Percentiles rank a stretch among this genome's conserved stretches.
Evolutionary conservation across 2,329 filamentous ascomycete species (phyloP).

Genomic region (Neurospora sp.): DNA sequence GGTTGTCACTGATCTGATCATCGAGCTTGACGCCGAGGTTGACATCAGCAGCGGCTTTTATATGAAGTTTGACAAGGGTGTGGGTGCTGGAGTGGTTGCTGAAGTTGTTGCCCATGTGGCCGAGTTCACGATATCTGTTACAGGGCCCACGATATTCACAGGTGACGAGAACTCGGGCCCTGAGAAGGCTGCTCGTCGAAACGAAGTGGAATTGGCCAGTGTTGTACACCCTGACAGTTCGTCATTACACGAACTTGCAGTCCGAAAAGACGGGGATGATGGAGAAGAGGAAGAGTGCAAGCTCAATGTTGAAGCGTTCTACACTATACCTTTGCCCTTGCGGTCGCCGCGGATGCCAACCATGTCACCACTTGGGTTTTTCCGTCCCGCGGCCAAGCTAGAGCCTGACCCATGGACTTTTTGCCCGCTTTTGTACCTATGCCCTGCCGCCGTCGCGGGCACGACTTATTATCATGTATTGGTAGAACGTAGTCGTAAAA

Average conservation of each 20-base stretch:
- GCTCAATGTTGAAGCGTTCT: constrained; percentile 37
- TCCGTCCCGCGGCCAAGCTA: too few species aligned
- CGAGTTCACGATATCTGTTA: constrained; percentile 44
- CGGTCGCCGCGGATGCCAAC: constrained; percentile 42
- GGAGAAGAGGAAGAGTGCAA: constrained; percentile 23
- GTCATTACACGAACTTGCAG: neutral
- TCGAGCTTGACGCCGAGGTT: constrained; percentile 35
- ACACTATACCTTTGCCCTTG: constrained; percentile 36
- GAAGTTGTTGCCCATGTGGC: constrained; percentile 42
- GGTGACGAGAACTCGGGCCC: constrained; percentile 23
- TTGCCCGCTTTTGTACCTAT: too few species aligned
- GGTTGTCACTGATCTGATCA: constrained; percentile 41
- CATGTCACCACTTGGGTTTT: too few species aligned
- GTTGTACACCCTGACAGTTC: neutral
- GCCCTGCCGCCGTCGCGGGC: too few species aligned
- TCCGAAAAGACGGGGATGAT: neutral
- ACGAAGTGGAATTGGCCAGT: neutral
- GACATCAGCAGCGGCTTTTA: constrained; percentile 43
- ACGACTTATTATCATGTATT: too few species aligned
- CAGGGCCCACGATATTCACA: constrained; percentile 19
- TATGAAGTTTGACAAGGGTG: constrained; percentile 36
- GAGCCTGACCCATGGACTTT: too few species aligned
- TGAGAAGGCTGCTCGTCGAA: neutral
- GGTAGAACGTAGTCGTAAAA: too few species aligned
- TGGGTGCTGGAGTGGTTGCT: constrained; percentile 37